These are phyloP conservation scores for Mycena metata DNA, from an alignment of 768 basidiomycete genomes.

Conservation along the genomic window DNA sequence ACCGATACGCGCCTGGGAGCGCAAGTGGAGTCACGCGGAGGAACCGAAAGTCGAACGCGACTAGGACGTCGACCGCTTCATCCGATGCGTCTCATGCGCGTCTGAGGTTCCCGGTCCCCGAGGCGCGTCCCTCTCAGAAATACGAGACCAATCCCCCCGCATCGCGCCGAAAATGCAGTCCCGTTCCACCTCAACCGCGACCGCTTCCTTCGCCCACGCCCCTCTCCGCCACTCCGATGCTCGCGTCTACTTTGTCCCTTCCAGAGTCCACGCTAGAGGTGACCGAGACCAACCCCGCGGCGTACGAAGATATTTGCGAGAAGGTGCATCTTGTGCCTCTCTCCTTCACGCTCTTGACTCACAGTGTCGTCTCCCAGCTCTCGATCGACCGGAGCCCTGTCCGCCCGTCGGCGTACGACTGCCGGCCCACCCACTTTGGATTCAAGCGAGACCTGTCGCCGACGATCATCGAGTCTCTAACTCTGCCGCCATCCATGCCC, in stretches of 20 bases:
- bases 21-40: conserved; percentile 15
- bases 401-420: conserved; percentile 13
- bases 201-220: not conserved
- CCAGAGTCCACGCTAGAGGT: not conserved
- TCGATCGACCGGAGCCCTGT: conserved; percentile 7
- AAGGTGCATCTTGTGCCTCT: not conserved
- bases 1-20: conserved; percentile 51
- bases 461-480: conserved; percentile 11
- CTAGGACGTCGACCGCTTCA: not conserved
- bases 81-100: conserved; percentile 2
- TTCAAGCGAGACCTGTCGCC: conserved; percentile 23
- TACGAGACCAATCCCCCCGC: conserved; percentile 16
- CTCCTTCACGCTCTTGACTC: not conserved
- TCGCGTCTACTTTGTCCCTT: too few species aligned
- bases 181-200: conserved; percentile 2
- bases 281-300: not conserved
- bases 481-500: not conserved
- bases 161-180: conserved; percentile 5
- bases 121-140: not conserved
- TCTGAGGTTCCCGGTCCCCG: not conserved
- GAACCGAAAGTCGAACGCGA: not conserved
- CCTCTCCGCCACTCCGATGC: not conserved
- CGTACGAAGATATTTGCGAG: not conserved
- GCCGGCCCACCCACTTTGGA: conserved; percentile 21
- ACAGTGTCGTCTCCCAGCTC: not conserved